Evolutionary conservation across 176 grass and related monocot genomes (phyloP).

Genomic region (Juncus inflexus): DNA sequence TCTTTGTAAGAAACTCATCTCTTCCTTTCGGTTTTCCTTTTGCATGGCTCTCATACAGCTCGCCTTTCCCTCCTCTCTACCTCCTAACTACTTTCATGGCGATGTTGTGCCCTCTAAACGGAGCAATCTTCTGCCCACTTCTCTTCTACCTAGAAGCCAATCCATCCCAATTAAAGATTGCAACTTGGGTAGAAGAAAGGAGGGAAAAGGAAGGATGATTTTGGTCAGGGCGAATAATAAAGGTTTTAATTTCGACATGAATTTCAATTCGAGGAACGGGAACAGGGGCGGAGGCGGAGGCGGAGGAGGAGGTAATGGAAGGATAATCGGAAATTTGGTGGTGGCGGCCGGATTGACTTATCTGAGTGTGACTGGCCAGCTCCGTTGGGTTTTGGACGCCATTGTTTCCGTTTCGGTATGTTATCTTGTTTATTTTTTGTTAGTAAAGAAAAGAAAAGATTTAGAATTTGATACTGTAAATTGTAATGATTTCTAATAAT

Average conservation of each 20-base stretch:
- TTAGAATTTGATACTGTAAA: constrained; percentile 11
- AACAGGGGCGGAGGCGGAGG: constrained; percentile 46
- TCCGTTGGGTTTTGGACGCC: constrained; percentile 83
- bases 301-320: constrained; percentile 33
- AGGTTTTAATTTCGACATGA: constrained; percentile 35
- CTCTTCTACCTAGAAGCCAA: constrained; percentile 1
- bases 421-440: constrained; percentile 1
- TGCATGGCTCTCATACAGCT: constrained; percentile 8
- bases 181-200: constrained; percentile 26
- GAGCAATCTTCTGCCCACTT: background rate
- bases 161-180: constrained; percentile 26
- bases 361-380: constrained; percentile 75
- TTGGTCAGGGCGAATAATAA: constrained; percentile 33
- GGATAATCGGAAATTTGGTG: constrained; percentile 65
- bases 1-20: background rate
- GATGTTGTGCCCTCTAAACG: background rate
- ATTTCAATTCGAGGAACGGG: constrained; percentile 49
- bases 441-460: constrained; percentile 8
- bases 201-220: constrained; percentile 23
- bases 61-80: background rate
- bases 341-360: constrained; percentile 66
- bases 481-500: background rate
- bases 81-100: background rate
- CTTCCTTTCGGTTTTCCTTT: background rate
- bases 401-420: constrained; percentile 94